Evolutionary conservation across 1,139 yeast species (phyloP).

Genomic region (Nakaseomyces nivariensis): DNA sequence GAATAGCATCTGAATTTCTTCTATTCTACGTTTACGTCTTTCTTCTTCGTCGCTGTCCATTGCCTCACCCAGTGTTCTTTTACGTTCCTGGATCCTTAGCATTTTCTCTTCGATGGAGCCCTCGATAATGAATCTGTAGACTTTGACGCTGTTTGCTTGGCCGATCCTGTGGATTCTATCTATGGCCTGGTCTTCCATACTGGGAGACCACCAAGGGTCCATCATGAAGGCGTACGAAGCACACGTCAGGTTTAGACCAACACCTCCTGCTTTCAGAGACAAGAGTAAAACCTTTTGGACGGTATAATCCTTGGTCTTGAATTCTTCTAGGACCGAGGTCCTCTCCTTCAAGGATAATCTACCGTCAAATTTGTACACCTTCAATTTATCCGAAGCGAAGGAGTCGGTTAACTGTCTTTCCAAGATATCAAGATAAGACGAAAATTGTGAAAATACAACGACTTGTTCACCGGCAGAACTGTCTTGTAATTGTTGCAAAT

Average conservation of each 20-base stretch:
- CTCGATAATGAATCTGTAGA: conserved; percentile 70
- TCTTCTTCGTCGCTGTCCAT: conserved; percentile 74
- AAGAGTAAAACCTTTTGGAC: conserved; percentile 52
- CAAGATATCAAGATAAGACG: conserved; percentile 70
- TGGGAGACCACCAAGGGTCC: conserved; percentile 99
- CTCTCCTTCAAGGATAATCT: conserved; percentile 61
- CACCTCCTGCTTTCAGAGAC: conserved; percentile 91
- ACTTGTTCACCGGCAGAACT: conserved; percentile 59
- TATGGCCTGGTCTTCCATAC: conserved; percentile 89
- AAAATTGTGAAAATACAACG: conserved; percentile 87
- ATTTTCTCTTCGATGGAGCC: conserved; percentile 86
- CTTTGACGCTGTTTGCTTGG: conserved; percentile 62
- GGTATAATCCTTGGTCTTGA: conserved; percentile 33
- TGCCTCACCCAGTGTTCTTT: conserved; percentile 77
- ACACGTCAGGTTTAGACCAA: conserved; percentile 79
- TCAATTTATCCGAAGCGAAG: conserved; percentile 11
- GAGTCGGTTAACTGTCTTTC: conserved; percentile 42
- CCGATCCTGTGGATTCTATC: conserved; percentile 92
- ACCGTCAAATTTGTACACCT: conserved; percentile 68
- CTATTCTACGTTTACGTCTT: conserved; percentile 61
- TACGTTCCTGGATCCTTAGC: conserved; percentile 78
- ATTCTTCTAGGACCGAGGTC: conserved; percentile 47
- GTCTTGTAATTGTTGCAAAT: conserved; percentile 43
- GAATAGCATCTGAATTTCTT: conserved; percentile 70
- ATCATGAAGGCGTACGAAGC: conserved; percentile 83